These are phyloP conservation scores for Arabis alpina DNA, from an alignment of 345 rosid genomes.

Conservation along the genomic window DNA sequence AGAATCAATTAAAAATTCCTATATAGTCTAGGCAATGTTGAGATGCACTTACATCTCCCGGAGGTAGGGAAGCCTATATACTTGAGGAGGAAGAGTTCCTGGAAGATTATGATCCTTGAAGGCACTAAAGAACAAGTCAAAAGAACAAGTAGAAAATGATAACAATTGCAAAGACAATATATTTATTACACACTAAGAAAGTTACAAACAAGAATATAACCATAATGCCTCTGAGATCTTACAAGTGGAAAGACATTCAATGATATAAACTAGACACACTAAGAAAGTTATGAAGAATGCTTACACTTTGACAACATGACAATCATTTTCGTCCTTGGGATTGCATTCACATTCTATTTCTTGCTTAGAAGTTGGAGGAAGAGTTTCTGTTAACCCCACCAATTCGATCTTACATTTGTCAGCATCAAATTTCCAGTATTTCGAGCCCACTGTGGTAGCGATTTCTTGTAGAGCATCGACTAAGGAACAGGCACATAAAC, in stretches of 20 bases:
- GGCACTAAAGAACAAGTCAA: conserved; percentile 45
- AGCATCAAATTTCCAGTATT: conserved; percentile 54
- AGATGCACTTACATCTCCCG: conserved; percentile 50
- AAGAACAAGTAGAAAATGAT: conserved; percentile 6
- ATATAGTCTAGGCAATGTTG: neutral
- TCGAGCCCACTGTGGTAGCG: conserved; percentile 49
- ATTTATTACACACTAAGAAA: no score
- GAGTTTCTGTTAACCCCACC: conserved; percentile 48
- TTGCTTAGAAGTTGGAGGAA: conserved; percentile 44
- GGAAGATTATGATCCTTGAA: conserved; percentile 60
- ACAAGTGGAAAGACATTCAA: no score
- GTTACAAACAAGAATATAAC: no score
- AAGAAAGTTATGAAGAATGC: no score
- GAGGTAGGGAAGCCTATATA: conserved; percentile 56
- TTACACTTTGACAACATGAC: conserved; percentile 61
- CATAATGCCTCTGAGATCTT: no score
- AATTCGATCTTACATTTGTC: conserved; percentile 42
- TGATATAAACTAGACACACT: no score
- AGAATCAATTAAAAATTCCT: neutral
- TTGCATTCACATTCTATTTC: conserved; percentile 50
- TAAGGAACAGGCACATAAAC: conserved; percentile 36
- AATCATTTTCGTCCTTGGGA: conserved; percentile 43
- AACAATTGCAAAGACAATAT: neutral
- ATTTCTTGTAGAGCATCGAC: conserved; percentile 57
- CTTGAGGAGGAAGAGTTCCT: conserved; percentile 62